These are phyloP conservation scores for Lachancea lanzarotensis DNA, from an alignment of 805 yeast species.

Conservation along the genomic window DNA sequence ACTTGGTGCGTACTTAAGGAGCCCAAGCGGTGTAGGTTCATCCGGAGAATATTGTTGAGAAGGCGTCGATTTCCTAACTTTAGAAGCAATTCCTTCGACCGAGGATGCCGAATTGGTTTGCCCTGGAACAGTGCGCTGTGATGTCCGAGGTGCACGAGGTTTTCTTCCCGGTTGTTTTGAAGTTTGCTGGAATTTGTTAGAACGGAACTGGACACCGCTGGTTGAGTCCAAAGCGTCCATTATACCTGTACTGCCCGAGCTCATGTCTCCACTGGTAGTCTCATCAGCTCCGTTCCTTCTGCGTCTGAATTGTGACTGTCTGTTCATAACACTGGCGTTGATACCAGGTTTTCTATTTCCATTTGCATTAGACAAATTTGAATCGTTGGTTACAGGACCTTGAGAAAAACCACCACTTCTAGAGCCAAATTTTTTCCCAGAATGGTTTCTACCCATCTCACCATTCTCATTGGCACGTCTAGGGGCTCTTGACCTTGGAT, in stretches of 20 bases:
- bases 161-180: neutral
- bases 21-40: conserved; percentile 21
- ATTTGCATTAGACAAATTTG: neutral
- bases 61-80: conserved; percentile 4
- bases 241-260: neutral
- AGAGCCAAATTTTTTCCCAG: neutral
- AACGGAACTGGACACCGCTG: neutral
- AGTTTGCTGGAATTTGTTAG: neutral
- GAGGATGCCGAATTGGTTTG: conserved; percentile 6
- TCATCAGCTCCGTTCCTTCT: conserved; percentile 7
- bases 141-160: conserved; percentile 3
- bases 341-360: conserved; percentile 11
- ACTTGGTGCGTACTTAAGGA: conserved; percentile 22
- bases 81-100: conserved; percentile 3
- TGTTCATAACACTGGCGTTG: conserved; percentile 14
- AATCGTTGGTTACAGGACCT: conserved; percentile 1
- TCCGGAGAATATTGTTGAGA: conserved; percentile 18
- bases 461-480: conserved; percentile 1
- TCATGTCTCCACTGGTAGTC: neutral
- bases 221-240: conserved; percentile 14
- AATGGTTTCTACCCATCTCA: conserved; percentile 2
- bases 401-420: conserved; percentile 7
- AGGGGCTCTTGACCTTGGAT: neutral
- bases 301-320: conserved; percentile 17
- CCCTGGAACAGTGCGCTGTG: conserved; percentile 15